phyloP scores from a whole-genome alignment of 2,329 filamentous ascomycete species.

The Botryotinia convoluta region DNA sequence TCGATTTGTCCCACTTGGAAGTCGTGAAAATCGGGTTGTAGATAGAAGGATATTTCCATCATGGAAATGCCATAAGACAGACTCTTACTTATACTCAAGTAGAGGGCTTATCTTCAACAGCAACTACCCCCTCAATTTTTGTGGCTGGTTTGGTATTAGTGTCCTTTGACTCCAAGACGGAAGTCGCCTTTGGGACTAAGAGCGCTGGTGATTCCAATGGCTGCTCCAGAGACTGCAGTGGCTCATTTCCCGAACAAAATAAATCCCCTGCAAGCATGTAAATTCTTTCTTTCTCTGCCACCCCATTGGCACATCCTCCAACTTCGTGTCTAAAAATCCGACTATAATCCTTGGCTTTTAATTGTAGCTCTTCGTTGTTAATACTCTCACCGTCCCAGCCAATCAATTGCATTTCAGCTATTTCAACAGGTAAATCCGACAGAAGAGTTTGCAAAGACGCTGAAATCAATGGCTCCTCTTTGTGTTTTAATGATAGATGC shows the following conservation, averaged over 20 bases:
- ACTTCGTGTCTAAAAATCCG: conserved; percentile 59
- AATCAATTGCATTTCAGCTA: conserved; percentile 56
- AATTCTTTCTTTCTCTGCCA: conserved; percentile 24
- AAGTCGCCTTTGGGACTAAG: not conserved
- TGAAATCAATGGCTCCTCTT: conserved; percentile 43
- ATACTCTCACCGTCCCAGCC: conserved; percentile 60
- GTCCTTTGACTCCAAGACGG: conserved; percentile 4
- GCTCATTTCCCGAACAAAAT: conserved; percentile 34
- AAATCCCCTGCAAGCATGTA: conserved; percentile 29
- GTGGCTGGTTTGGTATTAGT: not conserved
- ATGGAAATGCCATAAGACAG: not conserved
- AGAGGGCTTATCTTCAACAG: not conserved
- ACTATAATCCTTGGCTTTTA: conserved; percentile 52
- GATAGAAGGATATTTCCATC: conserved; percentile 3
- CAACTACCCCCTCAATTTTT: not conserved
- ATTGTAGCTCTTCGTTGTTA: conserved; percentile 43
- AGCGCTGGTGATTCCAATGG: not conserved
- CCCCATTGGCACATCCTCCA: conserved; percentile 56
- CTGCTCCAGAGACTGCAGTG: conserved; percentile 9
- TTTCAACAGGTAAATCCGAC: conserved; percentile 43
- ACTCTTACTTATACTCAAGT: not conserved
- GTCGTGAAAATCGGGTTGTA: not conserved
- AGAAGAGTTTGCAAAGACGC: conserved; percentile 51
- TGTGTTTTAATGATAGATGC: conserved; percentile 32
- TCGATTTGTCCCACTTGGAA: not conserved